Conservation (phyloP, 2,329 filamentous ascomycete genomes). For the Daldinia sp. region DNA sequence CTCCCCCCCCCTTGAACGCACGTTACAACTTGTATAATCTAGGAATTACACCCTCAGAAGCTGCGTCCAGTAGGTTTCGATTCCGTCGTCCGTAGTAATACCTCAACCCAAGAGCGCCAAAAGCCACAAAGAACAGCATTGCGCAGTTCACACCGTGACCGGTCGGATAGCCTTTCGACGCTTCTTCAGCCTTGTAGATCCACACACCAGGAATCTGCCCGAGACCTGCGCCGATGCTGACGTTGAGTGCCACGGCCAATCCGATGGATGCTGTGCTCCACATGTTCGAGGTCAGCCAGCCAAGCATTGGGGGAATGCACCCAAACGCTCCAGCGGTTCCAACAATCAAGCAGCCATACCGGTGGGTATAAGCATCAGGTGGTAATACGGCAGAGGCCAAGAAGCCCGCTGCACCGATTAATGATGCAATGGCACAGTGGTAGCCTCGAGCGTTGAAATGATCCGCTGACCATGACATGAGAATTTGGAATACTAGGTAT, state of each 20-base stretch:
- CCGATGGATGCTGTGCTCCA: slow-evolving; percentile 74
- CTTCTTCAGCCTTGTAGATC: slow-evolving; percentile 77
- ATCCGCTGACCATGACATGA: slow-evolving; percentile 71
- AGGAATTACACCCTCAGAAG: slow-evolving; percentile 50
- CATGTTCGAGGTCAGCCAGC: slow-evolving; percentile 78
- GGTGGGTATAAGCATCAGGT: slow-evolving; percentile 65
- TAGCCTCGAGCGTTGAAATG: slow-evolving; percentile 66
- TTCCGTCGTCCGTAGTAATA: slow-evolving; percentile 67
- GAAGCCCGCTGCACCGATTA: slow-evolving; percentile 63
- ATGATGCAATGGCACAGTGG: slow-evolving; percentile 58
- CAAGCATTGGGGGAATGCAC: slow-evolving; percentile 76
- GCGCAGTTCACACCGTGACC: slow-evolving; percentile 71
- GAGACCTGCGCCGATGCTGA: slow-evolving; percentile 73
- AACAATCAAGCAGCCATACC: slow-evolving; percentile 79
- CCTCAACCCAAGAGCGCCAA: slow-evolving; percentile 56
- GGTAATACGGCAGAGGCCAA: slow-evolving; percentile 74
- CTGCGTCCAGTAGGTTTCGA: slow-evolving; percentile 50
- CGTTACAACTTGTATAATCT: slow-evolving; percentile 57
- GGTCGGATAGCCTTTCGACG: slow-evolving; percentile 71
- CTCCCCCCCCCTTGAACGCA: not conserved
- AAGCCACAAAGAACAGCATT: slow-evolving; percentile 50
- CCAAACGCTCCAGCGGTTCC: slow-evolving; percentile 75
- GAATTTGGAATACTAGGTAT: slow-evolving; percentile 51
- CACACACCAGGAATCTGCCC: slow-evolving; percentile 80
- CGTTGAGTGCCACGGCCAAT: slow-evolving; percentile 77